Evolutionary conservation across 805 yeast genomes (phyloP), one percentile per base, ranked within the genome.

Genomic region (Myxozyma mucilagina): DNA sequence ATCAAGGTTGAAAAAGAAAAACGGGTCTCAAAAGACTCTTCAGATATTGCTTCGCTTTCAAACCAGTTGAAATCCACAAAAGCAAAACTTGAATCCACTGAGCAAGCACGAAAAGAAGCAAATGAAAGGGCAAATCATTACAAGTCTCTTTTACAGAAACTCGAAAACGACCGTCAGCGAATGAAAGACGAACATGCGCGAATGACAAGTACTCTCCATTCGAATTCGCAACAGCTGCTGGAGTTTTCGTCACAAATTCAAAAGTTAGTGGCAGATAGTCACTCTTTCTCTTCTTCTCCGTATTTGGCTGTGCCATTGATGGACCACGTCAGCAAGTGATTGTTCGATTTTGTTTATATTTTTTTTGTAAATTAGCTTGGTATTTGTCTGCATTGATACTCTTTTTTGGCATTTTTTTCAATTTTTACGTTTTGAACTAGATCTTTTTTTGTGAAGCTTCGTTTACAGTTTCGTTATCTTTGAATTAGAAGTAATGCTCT

Each of bases 241-340:
- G 61, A 53, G 24, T 61, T 57, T 47, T 53, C 49, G 13, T 31
- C 53, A 10, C 63, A 54, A 16, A 35, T 61, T 10, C 63, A 61
- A 45, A 31, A 51, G 29, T 60, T 63, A 31, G 57, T 56, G 13
- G 60, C 32, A n/a, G 38, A 32, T 32, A 58, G 38, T 34, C 42
- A 31, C 32, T 9, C 60, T 16, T 63, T 63, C 39, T 14, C 57
- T 10, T 35, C 55, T 10, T 39, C 47, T 5, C 54, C 54, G 8
- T 39, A 50, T 39, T 50, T 50, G 32, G 54, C 36, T 1, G n/a
- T 29, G 36, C 32, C 54, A 11, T n/a, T 50, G 35, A 18, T 50
- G 35, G 54, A 50, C 6, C 54, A 38, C 13, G 34, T 47, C n/a
- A 29, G 14, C 4, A 32, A 18, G 42, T n/a, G 43, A n/a, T 8